A percentile compares a stretch with the other conserved stretches of the same genome.
Evolutionary conservation across 2,329 filamentous ascomycete species (phyloP).

Genomic region (Pestalotiopsis sp.): DNA sequence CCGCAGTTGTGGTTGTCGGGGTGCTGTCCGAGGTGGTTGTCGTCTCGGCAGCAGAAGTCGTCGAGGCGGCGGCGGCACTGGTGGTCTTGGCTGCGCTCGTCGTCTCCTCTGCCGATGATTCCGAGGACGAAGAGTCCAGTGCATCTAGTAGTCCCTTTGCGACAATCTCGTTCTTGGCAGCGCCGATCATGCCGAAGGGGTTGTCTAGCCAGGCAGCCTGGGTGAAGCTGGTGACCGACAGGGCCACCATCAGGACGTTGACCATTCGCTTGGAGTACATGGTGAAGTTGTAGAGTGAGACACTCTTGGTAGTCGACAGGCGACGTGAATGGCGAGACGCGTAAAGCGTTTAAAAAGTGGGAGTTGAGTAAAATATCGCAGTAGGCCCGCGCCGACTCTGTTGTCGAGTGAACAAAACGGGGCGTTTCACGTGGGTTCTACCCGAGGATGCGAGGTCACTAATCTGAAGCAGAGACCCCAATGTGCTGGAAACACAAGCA

Average conservation of each 20-base stretch:
- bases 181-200: constrained; percentile 21
- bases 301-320: constrained; percentile 1
- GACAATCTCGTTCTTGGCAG: constrained; percentile 23
- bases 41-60: not conserved
- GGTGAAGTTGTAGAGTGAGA: constrained; percentile 19
- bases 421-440: not conserved
- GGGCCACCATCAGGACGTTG: constrained; percentile 48
- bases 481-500: constrained; percentile 11
- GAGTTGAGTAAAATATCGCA: not conserved
- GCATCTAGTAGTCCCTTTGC: constrained; percentile 18
- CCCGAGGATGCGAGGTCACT: not conserved
- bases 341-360: not conserved
- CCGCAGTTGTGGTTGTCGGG: constrained; percentile 4
- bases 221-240: constrained; percentile 46
- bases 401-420: not conserved
- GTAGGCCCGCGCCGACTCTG: not conserved
- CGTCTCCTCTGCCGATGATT: constrained; percentile 9
- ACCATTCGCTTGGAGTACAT: constrained; percentile 51
- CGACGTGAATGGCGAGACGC: constrained; percentile 10
- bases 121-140: not conserved
- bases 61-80: constrained; percentile 11
- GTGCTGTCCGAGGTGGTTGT: not conserved
- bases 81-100: constrained; percentile 9
- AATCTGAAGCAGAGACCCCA: constrained; percentile 10
- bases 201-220: constrained; percentile 39